A percentile compares a stretch with the other conserved stretches of the same genome.
phyloP scores from a whole-genome alignment of 176 grass and related monocot genomes.

The Aegilops umbellulata region DNA sequence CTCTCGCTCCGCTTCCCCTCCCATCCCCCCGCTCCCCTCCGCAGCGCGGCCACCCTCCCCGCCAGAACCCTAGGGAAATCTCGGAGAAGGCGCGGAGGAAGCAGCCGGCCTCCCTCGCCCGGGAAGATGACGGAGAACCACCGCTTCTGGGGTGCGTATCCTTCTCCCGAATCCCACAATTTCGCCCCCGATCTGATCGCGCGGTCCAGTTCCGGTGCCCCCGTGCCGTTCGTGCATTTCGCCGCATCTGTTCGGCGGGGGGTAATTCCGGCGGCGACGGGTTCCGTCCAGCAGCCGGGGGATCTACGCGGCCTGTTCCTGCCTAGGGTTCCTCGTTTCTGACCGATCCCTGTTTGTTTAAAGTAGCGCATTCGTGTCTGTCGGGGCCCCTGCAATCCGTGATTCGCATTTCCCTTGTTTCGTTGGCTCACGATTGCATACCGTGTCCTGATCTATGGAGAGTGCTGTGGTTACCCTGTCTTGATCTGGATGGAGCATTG shows the following conservation, averaged over 20 bases:
- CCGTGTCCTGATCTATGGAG: not conserved
- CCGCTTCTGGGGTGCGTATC: constrained; percentile 23
- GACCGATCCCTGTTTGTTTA: not conserved
- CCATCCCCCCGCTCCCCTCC: not conserved
- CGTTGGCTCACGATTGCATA: not conserved
- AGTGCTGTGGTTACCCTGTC: not conserved
- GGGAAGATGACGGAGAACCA: not conserved
- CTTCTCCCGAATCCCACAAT: not conserved
- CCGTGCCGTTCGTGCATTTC: not conserved
- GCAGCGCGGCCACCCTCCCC: not conserved
- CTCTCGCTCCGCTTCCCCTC: not conserved
- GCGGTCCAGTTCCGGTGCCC: not conserved
- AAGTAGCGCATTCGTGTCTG: not conserved
- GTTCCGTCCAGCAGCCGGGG: not conserved
- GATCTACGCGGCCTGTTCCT: not conserved
- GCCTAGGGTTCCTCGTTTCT: not conserved
- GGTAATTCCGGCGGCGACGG: not conserved
- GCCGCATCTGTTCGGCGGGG: not conserved
- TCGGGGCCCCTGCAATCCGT: not conserved
- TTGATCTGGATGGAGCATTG: not conserved
- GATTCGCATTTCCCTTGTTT: not conserved
- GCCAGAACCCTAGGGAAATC: constrained; percentile 17
- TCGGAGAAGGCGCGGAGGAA: not conserved
- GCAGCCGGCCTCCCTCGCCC: not conserved
- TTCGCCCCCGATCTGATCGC: not conserved